A percentile compares a stretch with the other conserved stretches of the same genome.
phyloP scores from a whole-genome alignment of 1,284 basidiomycete genomes.

The Trametes hirsuta region DNA sequence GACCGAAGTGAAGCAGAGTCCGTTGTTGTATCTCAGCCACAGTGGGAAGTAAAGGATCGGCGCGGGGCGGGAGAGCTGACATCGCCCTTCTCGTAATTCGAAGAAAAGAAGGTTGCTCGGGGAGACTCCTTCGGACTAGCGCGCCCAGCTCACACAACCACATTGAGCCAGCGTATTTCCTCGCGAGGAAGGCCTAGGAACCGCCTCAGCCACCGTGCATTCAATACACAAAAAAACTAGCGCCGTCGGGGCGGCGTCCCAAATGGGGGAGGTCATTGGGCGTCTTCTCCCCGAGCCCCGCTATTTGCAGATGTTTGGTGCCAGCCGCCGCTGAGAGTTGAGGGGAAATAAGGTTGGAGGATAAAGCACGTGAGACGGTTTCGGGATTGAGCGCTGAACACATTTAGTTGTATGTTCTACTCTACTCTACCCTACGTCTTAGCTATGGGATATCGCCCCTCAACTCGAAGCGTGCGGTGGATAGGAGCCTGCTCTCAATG shows the following conservation, averaged over 20 bases:
- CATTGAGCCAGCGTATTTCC: background rate
- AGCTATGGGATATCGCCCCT: too few species aligned
- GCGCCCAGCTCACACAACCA: too few species aligned
- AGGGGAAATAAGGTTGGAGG: background rate
- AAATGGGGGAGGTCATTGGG: background rate
- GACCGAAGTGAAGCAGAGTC: background rate
- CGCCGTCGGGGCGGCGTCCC: too few species aligned
- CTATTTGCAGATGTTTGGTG: conserved; percentile 16
- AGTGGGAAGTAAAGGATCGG: too few species aligned
- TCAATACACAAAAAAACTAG: background rate
- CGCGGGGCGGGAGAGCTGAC: too few species aligned
- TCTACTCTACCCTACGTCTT: too few species aligned
- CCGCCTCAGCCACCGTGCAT: background rate
- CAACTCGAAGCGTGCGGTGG: background rate
- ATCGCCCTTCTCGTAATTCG: too few species aligned
- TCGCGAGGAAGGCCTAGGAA: background rate
- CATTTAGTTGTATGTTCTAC: too few species aligned
- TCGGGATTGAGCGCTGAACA: too few species aligned
- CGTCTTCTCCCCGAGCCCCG: background rate
- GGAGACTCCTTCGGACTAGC: too few species aligned
- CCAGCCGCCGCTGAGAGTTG: conserved; percentile 10
- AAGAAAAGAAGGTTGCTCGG: too few species aligned
- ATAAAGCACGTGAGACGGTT: too few species aligned
- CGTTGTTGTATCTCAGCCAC: background rate
- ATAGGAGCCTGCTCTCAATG: background rate